Base-by-base conservation (phyloP, 2,329 filamentous ascomycete species). In the Venturia effusa region DNA sequence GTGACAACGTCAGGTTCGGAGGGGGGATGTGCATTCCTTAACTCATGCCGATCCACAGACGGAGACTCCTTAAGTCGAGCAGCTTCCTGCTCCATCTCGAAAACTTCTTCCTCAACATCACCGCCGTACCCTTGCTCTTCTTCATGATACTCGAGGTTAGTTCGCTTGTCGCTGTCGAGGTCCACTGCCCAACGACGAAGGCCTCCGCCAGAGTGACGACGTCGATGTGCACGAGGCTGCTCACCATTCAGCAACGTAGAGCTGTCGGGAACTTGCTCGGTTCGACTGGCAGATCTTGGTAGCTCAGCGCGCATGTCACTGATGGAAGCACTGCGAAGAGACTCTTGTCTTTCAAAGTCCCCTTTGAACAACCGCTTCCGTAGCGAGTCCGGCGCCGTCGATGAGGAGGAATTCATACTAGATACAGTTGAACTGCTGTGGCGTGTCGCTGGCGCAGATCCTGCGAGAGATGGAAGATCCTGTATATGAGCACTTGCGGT, bases 131-230 rank as follows among this genome's bases (percentile, higher is more conserved):
- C 91, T 34, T 51, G 45, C 69, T 96, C 90, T 70, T 93, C 90
- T 70, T 93, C 90, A 70, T 89, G 92, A 69, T 92, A 96, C 73
- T 96, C 87, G n/a, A 97, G 80, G 67, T 89, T 83, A n/a, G 90
- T 88, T 62, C 88, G 81, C 11, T 84, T 81, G 30, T 71, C 75
- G 15, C 82, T 83, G 59, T 83, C 80, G 7, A 96, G 88, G 67
- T 91, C 89, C 64, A 83, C 79, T 10, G 77, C 74, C 30, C 90
- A 88, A 70, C 89, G 87, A 65, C 89, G 85, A 32, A 97, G 81
- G 5, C 91, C 92, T 67, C 90, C 90, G 60, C 92, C 92, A 6
- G 92, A 97, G 74, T 95, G 94, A 30, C 93, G 87, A 66, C 92
- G 84, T 72, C 82, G 75, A 63, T 75, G 76, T 10, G 71, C 67